Evolutionary conservation across 257 asterid species (phyloP), one percentile per base, ranked within the genome.

Genomic region (Verbascum thapsus): DNA sequence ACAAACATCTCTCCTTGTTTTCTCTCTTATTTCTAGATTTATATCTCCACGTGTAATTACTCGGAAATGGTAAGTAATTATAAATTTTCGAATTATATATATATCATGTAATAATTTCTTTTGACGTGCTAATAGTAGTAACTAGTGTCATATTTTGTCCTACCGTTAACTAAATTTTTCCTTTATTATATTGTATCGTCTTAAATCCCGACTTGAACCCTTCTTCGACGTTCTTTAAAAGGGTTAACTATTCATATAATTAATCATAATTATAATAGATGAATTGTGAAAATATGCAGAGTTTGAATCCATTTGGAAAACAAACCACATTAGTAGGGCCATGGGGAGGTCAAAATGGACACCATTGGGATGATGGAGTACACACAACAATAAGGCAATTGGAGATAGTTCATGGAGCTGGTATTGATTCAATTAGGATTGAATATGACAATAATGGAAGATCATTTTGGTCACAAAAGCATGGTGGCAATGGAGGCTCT

Each of bases 311-410:
- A 13, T 50, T 61, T 47, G 82, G 79, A 7, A 77, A 80, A 52
- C 72, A 66, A 16, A 45, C 74, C 37, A 49, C 71, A 35, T 58
- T 88, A 12, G 69, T 81, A 10, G 96, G 96, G 75, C 95, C 98
- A 48, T 85, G 95, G 94, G 98, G 98, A 40, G 96, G 94, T 34
- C 82, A 69, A 38, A 85, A 71, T 30, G 98, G 96, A 49, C 53
- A 58, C 54, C 78, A 73, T 34, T 91, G 95, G 96, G 94, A 88
- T 34, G 98, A 91, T 56, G 95, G 96, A 16, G 81, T 74, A 4
- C 70, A 83, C 72, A 68, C 90, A 45, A 57, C 70, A 16, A 43
- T 91, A 11, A 71, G 80, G 75, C 90, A 81, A 59, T 35, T 91
- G 44, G 91, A 83, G 80, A 74, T 91, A 52, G 48, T 66, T 30